phyloP scores from a whole-genome alignment of 1,284 basidiomycete genomes.

The Volvariella volvacea region DNA sequence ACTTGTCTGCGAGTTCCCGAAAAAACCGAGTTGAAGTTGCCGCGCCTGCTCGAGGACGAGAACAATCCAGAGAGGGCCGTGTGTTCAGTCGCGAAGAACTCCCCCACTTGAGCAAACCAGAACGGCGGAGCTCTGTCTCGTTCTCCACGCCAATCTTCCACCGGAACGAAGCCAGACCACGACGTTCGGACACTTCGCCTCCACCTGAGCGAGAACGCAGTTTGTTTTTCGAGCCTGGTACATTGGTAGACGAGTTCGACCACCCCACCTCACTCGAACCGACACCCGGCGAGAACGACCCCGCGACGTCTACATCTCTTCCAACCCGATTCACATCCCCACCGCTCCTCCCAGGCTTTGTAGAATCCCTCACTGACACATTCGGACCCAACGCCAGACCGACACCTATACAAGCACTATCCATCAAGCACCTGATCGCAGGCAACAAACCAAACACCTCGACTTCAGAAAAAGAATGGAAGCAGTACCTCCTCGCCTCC shows the following conservation, averaged over 20 bases:
- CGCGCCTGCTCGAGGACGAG: too few relatives aligned
- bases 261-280: background rate
- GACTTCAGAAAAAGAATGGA: slow-evolving; percentile 24
- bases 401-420: slow-evolving; percentile 71
- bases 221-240: background rate
- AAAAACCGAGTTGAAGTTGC: too few relatives aligned
- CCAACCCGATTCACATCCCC: slow-evolving; percentile 48
- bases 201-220: too few relatives aligned
- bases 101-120: too few relatives aligned
- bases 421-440: slow-evolving; percentile 44
- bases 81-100: too few relatives aligned
- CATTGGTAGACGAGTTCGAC: slow-evolving; percentile 1
- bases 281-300: background rate
- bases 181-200: too few relatives aligned
- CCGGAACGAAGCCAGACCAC: too few relatives aligned
- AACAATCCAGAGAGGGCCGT: too few relatives aligned
- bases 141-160: too few relatives aligned
- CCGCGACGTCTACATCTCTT: background rate
- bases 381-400: slow-evolving; percentile 51
- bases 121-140: too few relatives aligned
- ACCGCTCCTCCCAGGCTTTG: slow-evolving; percentile 58
- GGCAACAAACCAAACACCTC: slow-evolving; percentile 9
- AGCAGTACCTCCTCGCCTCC: slow-evolving; percentile 68
- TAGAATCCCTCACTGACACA: slow-evolving; percentile 45
- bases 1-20: too few relatives aligned